Evolutionary conservation across 169 alveolate genomes (phyloP).

Genomic region (Plasmodium fragile): DNA sequence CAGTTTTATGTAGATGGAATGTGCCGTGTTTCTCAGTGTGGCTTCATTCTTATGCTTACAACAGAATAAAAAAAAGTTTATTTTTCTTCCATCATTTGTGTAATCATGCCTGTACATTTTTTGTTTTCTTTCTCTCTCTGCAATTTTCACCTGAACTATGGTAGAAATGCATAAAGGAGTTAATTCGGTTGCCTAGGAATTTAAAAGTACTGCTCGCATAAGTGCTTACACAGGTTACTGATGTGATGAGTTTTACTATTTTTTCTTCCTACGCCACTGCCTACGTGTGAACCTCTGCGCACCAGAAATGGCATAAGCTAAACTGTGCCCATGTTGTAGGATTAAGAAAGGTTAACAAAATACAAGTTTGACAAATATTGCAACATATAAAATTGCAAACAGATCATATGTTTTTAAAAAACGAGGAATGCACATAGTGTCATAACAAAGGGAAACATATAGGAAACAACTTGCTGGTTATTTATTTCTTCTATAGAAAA

Average conservation of each 20-base stretch:
- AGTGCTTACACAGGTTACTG: not conserved
- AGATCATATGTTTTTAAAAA: not conserved
- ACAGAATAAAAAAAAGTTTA: too few relatives aligned
- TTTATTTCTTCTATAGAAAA: not conserved
- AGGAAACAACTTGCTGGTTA: not conserved
- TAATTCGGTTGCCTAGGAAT: not conserved
- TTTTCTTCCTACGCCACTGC: not conserved
- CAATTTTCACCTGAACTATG: not conserved
- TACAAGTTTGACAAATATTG: not conserved
- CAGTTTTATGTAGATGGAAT: not conserved
- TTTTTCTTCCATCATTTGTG: not conserved
- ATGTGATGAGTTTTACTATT: not conserved
- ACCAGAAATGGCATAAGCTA: not conserved
- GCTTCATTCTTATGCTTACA: not conserved
- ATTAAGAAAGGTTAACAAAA: not conserved
- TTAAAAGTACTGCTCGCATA: not conserved
- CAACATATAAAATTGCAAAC: not conserved
- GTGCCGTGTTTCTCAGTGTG: not conserved
- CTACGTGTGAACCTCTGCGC: not conserved
- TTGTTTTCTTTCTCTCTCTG: not conserved
- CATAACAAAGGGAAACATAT: not conserved
- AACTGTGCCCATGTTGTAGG: slow-evolving; percentile 1
- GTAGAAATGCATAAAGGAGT: not conserved
- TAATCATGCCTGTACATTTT: not conserved
- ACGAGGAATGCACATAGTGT: not conserved